Conservation (phyloP, 164 flowering plant species). For the Vitis vinifera region ASM3070453v1 NC_081807.1:2854001-2854500, state of each 20-base stretch:
- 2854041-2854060: constrained; percentile 65
- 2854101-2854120: constrained; percentile 55
- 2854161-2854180: constrained; percentile 62
- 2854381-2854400: too few species aligned
- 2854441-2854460: background rate
- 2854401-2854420: too few species aligned
- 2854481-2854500: too few species aligned
- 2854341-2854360: too few species aligned
- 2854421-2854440: background rate
- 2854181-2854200: constrained; percentile 61
- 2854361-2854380: too few species aligned
- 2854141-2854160: constrained; percentile 54
- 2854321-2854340: background rate
- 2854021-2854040: constrained; percentile 49
- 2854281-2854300: background rate
- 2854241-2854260: constrained; percentile 37
- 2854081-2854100: constrained; percentile 47
- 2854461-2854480: too few species aligned
- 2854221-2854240: constrained; percentile 57
- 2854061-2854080: constrained; percentile 47
- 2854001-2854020: constrained; percentile 65
- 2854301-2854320: background rate
- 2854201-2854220: constrained; percentile 39
- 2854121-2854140: constrained; percentile 52
- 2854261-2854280: background rate